These are phyloP conservation scores for Suillus fuscotomentosus DNA, from an alignment of 768 basidiomycete genomes.

Conservation along the genomic window DNA sequence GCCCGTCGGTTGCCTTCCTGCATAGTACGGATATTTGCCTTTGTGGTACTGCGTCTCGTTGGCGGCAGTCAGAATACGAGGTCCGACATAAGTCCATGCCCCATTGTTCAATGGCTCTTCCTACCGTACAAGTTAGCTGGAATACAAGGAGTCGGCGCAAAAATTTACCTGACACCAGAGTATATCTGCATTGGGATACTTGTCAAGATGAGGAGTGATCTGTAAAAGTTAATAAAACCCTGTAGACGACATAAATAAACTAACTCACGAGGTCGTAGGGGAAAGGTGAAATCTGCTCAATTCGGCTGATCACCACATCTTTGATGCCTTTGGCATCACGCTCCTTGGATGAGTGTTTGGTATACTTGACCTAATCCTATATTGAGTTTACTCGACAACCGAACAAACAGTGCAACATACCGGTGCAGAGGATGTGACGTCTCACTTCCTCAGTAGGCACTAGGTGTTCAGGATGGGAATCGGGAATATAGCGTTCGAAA, in stretches of 20 bases:
- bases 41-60: slow-evolving; percentile 88
- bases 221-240: slow-evolving; percentile 29
- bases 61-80: slow-evolving; percentile 91
- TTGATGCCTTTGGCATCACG: slow-evolving; percentile 90
- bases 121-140: slow-evolving; percentile 28
- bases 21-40: slow-evolving; percentile 88
- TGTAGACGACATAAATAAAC: background rate
- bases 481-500: slow-evolving; percentile 95
- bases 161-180: slow-evolving; percentile 83
- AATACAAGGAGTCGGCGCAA: background rate
- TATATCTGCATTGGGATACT: slow-evolving; percentile 92
- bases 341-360: slow-evolving; percentile 82
- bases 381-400: slow-evolving; percentile 5
- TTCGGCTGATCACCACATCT: slow-evolving; percentile 89
- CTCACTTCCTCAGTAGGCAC: slow-evolving; percentile 84
- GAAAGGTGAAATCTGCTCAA: slow-evolving; percentile 97
- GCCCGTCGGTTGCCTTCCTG: slow-evolving; percentile 88
- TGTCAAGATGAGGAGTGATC: slow-evolving; percentile 92
- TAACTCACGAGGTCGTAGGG: slow-evolving; percentile 85
- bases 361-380: slow-evolving; percentile 83
- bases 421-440: slow-evolving; percentile 88
- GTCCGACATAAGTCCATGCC: slow-evolving; percentile 94
- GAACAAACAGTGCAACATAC: slow-evolving; percentile 32
- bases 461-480: slow-evolving; percentile 67
- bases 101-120: slow-evolving; percentile 98